These are phyloP conservation scores for Colletotrichum eremochloae DNA, from an alignment of 2,329 filamentous ascomycete species.

Conservation along the genomic window DNA sequence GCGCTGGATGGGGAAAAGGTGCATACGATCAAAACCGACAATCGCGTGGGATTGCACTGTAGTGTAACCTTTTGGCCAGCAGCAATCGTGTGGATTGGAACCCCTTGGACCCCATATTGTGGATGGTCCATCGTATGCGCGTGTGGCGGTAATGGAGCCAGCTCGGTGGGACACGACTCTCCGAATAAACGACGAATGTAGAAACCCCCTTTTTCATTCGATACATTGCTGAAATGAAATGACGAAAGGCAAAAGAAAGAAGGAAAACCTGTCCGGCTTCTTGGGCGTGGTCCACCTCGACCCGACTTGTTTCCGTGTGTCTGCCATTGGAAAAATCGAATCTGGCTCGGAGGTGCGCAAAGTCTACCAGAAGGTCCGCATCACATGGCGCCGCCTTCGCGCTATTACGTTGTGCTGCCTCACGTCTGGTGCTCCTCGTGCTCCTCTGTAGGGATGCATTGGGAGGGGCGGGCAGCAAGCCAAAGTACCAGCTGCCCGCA, in stretches of 20 bases:
- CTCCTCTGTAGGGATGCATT: not conserved
- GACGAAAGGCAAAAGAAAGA: not conserved
- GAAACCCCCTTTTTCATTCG: no score
- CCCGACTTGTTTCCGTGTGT: constrained; percentile 10
- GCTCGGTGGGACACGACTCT: not conserved
- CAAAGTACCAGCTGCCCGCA: not conserved
- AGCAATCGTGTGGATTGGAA: not conserved
- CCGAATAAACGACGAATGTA: not conserved
- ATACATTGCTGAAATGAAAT: not conserved
- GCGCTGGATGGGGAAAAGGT: constrained; percentile 12
- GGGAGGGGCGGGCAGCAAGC: constrained; percentile 3
- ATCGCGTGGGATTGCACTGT: not conserved
- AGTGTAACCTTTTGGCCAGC: no score
- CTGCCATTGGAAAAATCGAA: constrained; percentile 24
- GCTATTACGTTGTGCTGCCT: constrained; percentile 35
- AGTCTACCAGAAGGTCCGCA: constrained; percentile 32
- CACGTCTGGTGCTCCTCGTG: not conserved
- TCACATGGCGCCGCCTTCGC: constrained; percentile 26
- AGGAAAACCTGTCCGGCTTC: not conserved
- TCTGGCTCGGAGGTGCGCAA: constrained; percentile 17
- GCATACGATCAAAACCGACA: no score
- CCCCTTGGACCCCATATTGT: not conserved
- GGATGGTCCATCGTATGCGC: not conserved
- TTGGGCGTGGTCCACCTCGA: constrained; percentile 3
- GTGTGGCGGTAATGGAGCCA: constrained; percentile 7